A percentile compares a stretch with the other conserved stretches of the same genome.
Conservation (phyloP, 495 filamentous ascomycete genomes). For the Bombardia bombarda region DNA sequence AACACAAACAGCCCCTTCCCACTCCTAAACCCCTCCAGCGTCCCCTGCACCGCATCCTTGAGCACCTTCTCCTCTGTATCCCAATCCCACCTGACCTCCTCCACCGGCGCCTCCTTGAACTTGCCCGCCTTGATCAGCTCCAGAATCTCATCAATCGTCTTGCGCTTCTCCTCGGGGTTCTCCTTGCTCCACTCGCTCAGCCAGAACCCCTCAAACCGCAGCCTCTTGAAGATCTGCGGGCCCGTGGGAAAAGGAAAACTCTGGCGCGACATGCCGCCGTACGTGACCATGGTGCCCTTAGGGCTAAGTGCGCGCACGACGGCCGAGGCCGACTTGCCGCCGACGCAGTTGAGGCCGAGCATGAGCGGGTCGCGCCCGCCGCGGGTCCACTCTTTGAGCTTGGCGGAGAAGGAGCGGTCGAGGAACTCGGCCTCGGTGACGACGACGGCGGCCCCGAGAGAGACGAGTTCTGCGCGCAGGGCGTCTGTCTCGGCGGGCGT, state of each 20-base stretch:
- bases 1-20: conserved; percentile 92
- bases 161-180: conserved; percentile 64
- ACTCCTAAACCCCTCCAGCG: conserved; percentile 67
- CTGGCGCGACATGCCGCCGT: conserved; percentile 89
- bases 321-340: conserved; percentile 70
- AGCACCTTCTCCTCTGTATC: conserved; percentile 63
- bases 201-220: conserved; percentile 89
- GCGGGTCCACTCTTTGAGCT: conserved; percentile 58
- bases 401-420: conserved; percentile 50
- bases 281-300: conserved; percentile 75
- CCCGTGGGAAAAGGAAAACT: conserved; percentile 70
- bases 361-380: conserved; percentile 59
- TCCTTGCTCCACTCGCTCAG: conserved; percentile 79
- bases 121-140: conserved; percentile 61
- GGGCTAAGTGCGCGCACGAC: conserved; percentile 60
- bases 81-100: conserved; percentile 72
- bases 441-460: conserved; percentile 71
- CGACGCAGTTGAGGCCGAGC: conserved; percentile 88
- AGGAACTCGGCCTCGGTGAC: conserved; percentile 69
- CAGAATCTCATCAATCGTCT: conserved; percentile 74
- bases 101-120: conserved; percentile 74
- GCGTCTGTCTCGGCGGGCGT: conserved; percentile 52
- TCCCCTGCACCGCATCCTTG: conserved; percentile 66
- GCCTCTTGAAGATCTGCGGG: conserved; percentile 82
- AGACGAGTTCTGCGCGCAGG: conserved; percentile 61